Evolutionary conservation across 2,329 filamentous ascomycete genomes (phyloP).

Genomic region (Aspergillus pseudoglaucus): DNA sequence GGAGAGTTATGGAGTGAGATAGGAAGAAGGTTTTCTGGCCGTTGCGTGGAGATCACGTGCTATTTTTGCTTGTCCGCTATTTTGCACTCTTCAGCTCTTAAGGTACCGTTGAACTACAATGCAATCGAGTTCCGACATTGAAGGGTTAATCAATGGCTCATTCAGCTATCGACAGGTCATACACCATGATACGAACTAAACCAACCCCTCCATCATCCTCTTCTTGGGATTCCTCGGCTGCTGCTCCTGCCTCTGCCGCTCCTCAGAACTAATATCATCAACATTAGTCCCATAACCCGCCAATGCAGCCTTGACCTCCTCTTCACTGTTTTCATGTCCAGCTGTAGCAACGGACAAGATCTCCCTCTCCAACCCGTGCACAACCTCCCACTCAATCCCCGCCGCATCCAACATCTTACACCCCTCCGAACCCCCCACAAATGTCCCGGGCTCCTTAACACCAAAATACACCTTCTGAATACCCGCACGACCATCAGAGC

Average conservation of each 20-base stretch:
- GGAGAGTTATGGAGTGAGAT: background rate
- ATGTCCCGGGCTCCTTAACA: slow-evolving; percentile 81
- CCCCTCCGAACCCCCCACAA: slow-evolving; percentile 76
- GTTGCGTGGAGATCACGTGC: background rate
- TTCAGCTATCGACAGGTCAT: background rate
- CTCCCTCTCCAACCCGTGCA: slow-evolving; percentile 69
- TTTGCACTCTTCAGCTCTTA: too few relatives aligned
- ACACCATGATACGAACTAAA: background rate
- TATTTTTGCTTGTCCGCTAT: background rate
- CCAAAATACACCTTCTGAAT: slow-evolving; percentile 80
- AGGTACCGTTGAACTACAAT: too few relatives aligned
- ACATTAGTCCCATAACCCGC: slow-evolving; percentile 27
- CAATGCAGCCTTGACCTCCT: slow-evolving; percentile 22
- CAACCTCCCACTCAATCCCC: slow-evolving; percentile 66
- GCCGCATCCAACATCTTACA: slow-evolving; percentile 61
- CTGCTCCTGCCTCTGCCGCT: slow-evolving; percentile 31
- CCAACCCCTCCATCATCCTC: slow-evolving; percentile 38
- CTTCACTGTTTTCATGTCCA: slow-evolving; percentile 55
- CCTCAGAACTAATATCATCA: slow-evolving; percentile 34
- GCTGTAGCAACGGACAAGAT: slow-evolving; percentile 78
- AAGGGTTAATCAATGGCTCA: background rate
- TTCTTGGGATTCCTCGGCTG: slow-evolving; percentile 41
- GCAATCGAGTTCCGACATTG: background rate
- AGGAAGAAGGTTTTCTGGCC: background rate
- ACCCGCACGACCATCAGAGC: slow-evolving; percentile 45